A percentile compares a stretch with the other conserved stretches of the same genome.
Conservation (phyloP, 2,329 filamentous ascomycete genomes). For the Trichoderma pleuroti region DNA sequence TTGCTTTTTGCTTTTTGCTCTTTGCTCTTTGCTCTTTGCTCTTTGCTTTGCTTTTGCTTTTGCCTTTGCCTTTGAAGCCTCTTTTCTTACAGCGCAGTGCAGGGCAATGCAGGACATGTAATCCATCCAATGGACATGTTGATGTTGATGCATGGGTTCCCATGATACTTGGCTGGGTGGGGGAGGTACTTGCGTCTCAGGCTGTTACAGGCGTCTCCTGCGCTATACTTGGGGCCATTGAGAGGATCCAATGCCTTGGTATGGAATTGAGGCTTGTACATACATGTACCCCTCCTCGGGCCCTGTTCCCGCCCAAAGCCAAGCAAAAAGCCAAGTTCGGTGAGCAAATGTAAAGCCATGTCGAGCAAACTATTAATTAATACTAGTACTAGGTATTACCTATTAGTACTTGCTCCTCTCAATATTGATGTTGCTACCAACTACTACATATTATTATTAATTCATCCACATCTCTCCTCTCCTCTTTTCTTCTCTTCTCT, state of each 20-base stretch:
- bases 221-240: background rate
- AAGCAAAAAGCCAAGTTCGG: background rate
- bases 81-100: background rate
- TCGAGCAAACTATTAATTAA: background rate
- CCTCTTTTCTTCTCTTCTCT: too few species aligned
- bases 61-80: background rate
- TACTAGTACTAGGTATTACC: background rate
- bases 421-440: background rate
- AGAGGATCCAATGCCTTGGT: too few species aligned
- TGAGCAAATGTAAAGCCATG: background rate
- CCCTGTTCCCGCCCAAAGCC: background rate
- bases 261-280: too few species aligned
- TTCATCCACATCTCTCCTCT: background rate
- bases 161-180: background rate
- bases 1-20: background rate
- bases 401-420: background rate
- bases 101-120: background rate
- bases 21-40: too few species aligned
- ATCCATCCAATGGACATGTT: background rate
- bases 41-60: background rate
- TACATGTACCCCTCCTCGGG: background rate
- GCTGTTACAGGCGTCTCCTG: background rate
- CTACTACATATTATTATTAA: background rate
- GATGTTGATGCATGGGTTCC: background rate
- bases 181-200: background rate